These are phyloP conservation scores for Acephala macrosclerotiorum DNA, from an alignment of 2,329 filamentous ascomycete genomes.

Conservation along the genomic window DNA sequence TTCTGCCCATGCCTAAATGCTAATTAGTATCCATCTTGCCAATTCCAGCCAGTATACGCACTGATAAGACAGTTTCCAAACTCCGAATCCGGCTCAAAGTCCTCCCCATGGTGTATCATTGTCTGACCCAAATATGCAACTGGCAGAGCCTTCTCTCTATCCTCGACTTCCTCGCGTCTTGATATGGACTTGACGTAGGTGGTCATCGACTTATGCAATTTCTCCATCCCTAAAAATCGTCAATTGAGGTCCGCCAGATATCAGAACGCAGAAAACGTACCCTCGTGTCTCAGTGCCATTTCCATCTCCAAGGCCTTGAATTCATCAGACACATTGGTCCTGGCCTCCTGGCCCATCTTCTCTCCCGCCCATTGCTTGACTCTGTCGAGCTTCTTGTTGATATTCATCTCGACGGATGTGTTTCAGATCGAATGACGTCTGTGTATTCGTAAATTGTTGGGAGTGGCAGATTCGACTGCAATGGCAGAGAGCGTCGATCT, in stretches of 20 bases:
- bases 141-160: constrained; percentile 86
- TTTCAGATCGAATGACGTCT: constrained; percentile 8
- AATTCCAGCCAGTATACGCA: constrained; percentile 43
- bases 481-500: constrained; percentile 11
- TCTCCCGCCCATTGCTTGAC: constrained; percentile 98
- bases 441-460: constrained; percentile 10
- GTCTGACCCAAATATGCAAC: constrained; percentile 80
- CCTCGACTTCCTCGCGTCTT: constrained; percentile 82
- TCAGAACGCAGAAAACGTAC: constrained; percentile 56
- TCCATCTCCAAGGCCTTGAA: constrained; percentile 91
- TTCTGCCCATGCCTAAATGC: constrained; percentile 74
- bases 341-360: constrained; percentile 91
- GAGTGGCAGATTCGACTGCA: constrained; percentile 13
- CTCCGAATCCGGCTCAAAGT: constrained; percentile 89
- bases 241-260: constrained; percentile 20
- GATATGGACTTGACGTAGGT: constrained; percentile 88
- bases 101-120: constrained; percentile 90
- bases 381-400: constrained; percentile 85
- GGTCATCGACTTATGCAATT: constrained; percentile 85
- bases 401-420: constrained; percentile 43
- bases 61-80: constrained; percentile 86
- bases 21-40: constrained; percentile 30
- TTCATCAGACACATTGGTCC: constrained; percentile 86
- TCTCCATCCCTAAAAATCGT: constrained; percentile 80
- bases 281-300: constrained; percentile 88